phyloP scores from a whole-genome alignment of 208 protist species.

The Strigomonas galati region DNA sequence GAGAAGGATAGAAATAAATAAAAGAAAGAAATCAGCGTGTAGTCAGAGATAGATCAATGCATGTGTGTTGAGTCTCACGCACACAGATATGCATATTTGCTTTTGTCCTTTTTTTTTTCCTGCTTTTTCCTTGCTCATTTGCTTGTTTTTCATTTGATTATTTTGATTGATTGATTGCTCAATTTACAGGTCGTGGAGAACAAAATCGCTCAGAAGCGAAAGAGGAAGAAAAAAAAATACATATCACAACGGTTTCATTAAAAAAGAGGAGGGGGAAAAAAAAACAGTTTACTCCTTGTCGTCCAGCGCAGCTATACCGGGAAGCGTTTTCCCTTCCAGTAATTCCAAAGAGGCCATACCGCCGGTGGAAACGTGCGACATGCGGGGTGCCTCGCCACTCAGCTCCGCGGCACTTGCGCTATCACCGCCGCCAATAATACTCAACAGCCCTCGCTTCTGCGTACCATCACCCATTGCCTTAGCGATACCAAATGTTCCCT shows the following conservation, averaged over 20 bases:
- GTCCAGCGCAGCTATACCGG: constrained; percentile 86
- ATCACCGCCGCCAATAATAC: constrained; percentile 97
- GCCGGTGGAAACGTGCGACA: constrained; percentile 96
- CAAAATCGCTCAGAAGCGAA: not conserved
- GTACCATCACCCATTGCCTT: constrained; percentile 71
- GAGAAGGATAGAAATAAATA: not conserved
- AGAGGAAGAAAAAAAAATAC: constrained; percentile 5
- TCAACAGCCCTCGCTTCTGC: constrained; percentile 59
- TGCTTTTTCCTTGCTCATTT: not conserved
- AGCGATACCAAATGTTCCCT: constrained; percentile 89
- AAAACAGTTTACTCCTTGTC: constrained; percentile 44
- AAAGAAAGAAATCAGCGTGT: not conserved
- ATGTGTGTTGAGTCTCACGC: not conserved
- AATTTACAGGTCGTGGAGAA: not conserved
- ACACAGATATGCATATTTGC: not conserved
- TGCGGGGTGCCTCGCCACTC: constrained; percentile 86
- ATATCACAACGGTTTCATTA: not conserved
- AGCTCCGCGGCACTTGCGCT: constrained; percentile 94
- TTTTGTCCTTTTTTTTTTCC: not conserved
- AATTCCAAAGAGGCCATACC: constrained; percentile 98
- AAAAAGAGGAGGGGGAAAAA: not conserved
- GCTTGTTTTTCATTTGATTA: not conserved
- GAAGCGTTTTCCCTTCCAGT: constrained; percentile 96
- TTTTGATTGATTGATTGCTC: not conserved
- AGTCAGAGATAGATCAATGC: not conserved